Evolutionary conservation across 202 grass and related monocot genomes (phyloP), one percentile per base, ranked within the genome.

Genomic region (Thinopyrum obtusiflorum): DNA sequence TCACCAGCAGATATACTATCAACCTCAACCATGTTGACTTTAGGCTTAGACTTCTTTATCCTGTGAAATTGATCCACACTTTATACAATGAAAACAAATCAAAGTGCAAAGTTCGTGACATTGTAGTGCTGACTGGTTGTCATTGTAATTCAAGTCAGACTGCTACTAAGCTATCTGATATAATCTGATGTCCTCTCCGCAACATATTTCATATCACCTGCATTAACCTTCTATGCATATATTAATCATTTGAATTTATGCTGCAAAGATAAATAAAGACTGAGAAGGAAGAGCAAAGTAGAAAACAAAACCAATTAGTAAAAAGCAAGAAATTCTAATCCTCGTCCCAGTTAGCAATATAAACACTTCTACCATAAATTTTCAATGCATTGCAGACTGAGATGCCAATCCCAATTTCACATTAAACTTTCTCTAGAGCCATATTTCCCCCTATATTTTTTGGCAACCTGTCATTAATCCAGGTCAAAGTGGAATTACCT

Each of bases 1-100:
- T 99, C 97, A 87, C 97, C 97, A 91, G 93, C 97, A 84, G 97
- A 99, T 93, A 99, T 99, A 61, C 97, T 93, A 2, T 99, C 97
- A 84, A 99, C 97, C 80, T 99, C 93, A 23, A 97, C 97, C 97
- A 99, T 99, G 76, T 97, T 89, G 42, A 99, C 81, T 84, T 97
- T 92, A 88, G 97, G 85, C 82, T 99, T 99, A 75, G 85, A 85
- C 72, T 77, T 85, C 86, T 94, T 94, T 86, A 42, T 77, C 87
- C 93, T 98, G 84, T 86, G 26, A 74, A 85, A 85, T 78, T 74
- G 49, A 66, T 89, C 76, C 53, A 81, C 65, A 65, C 62, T 77
- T 69, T 65, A 82, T 78, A 87, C 27, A 63, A 86, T 60, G 36
- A 69, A 59, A 88, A 51, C 32, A n/a, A 10, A 59, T 59, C 55